A percentile compares a stretch with the other conserved stretches of the same genome.
phyloP scores from a whole-genome alignment of 768 basidiomycete species.

The Termitomyces heimii region DNA sequence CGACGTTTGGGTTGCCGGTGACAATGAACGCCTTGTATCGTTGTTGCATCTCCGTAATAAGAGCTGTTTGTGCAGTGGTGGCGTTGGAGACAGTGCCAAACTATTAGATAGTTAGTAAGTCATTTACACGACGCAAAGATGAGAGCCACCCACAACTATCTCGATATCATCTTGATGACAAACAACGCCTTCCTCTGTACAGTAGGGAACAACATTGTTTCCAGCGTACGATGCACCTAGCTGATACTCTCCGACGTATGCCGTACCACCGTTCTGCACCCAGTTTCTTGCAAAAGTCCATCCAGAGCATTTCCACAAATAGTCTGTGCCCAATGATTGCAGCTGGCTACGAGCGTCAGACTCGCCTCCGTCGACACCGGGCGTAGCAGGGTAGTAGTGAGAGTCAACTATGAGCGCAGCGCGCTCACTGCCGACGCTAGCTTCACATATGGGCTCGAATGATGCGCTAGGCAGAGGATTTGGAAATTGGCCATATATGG shows the following conservation, averaged over 20 bases:
- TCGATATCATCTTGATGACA: constrained; percentile 84
- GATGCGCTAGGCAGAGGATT: constrained; percentile 29
- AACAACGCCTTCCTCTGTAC: constrained; percentile 48
- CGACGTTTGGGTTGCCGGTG: constrained; percentile 57
- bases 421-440: constrained; percentile 41
- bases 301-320: constrained; percentile 61
- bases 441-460: constrained; percentile 33
- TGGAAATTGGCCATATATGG: constrained; percentile 44
- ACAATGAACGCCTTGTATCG: constrained; percentile 64
- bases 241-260: constrained; percentile 60
- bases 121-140: not conserved
- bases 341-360: constrained; percentile 54
- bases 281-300: constrained; percentile 70
- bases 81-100: constrained; percentile 57
- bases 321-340: constrained; percentile 58
- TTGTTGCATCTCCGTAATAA: constrained; percentile 61
- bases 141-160: constrained; percentile 51
- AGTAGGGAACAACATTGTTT: constrained; percentile 52
- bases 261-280: constrained; percentile 56
- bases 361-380: constrained; percentile 20
- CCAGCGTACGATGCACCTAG: constrained; percentile 69
- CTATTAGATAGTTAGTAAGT: constrained; percentile 14
- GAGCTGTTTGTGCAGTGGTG: constrained; percentile 45
- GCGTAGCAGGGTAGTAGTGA: constrained; percentile 36
- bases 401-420: constrained; percentile 37